phyloP scores from a whole-genome alignment of 176 grass and related monocot genomes.

The Oryza nivara region DNA sequence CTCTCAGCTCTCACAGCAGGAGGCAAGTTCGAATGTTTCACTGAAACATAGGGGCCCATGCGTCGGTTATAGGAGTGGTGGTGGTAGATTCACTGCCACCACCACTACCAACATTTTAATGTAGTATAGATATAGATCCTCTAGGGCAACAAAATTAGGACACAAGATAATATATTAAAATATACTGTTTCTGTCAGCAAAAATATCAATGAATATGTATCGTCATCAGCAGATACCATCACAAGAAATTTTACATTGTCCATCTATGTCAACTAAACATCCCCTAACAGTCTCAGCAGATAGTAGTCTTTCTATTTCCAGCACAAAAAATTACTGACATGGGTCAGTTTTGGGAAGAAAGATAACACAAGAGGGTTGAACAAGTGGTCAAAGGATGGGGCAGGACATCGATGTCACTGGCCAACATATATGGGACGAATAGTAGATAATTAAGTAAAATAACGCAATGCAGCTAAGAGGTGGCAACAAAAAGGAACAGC shows the following conservation, averaged over 20 bases:
- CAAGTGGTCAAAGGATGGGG: slow-evolving; percentile 28
- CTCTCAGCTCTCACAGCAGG: too few species aligned
- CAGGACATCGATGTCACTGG: slow-evolving; percentile 22
- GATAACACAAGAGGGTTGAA: background rate
- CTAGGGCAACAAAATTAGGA: slow-evolving; percentile 28
- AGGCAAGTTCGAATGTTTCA: too few species aligned
- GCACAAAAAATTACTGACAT: slow-evolving; percentile 3
- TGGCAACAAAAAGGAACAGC: slow-evolving; percentile 24
- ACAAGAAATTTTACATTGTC: slow-evolving; percentile 15
- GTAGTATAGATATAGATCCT: background rate
- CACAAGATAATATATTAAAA: slow-evolving; percentile 20
- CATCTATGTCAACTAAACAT: background rate
- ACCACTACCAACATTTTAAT: too few species aligned
- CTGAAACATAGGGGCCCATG: too few species aligned
- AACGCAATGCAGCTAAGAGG: slow-evolving; percentile 24
- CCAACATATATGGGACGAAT: slow-evolving; percentile 11
- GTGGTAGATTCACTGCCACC: too few species aligned
- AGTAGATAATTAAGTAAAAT: slow-evolving; percentile 27
- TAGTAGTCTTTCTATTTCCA: background rate
- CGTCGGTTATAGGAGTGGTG: too few species aligned
- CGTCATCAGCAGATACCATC: background rate
- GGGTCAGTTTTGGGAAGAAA: slow-evolving; percentile 7
- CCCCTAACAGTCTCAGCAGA: slow-evolving; percentile 21
- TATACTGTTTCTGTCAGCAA: slow-evolving; percentile 3
- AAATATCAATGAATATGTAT: background rate